phyloP scores from a whole-genome alignment of 2,329 filamentous ascomycete genomes.

The Aspergillus thermomutatus region DNA sequence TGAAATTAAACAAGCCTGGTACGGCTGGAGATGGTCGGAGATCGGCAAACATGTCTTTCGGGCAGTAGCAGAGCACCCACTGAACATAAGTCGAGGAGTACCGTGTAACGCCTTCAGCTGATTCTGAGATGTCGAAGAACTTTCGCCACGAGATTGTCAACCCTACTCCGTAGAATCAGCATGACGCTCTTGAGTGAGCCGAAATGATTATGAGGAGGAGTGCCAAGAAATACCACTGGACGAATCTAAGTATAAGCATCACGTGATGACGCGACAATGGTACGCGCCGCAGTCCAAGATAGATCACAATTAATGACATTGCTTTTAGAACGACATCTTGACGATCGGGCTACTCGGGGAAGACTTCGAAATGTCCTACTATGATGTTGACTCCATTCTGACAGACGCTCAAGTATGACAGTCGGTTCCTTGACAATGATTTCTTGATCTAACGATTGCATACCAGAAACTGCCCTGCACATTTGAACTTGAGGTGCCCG shows the following conservation, averaged over 20 bases:
- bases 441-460: neutral
- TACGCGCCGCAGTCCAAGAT: neutral
- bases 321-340: neutral
- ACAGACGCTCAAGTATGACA: slow-evolving; percentile 42
- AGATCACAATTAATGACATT: neutral
- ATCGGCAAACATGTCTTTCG: no score
- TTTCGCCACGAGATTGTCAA: no score
- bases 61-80: no score
- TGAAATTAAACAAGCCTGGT: no score
- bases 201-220: no score
- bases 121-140: no score
- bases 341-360: neutral
- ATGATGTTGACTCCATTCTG: slow-evolving; percentile 47
- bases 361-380: slow-evolving; percentile 39
- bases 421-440: neutral
- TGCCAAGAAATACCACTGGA: no score
- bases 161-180: no score
- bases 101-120: no score
- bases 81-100: no score
- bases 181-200: no score
- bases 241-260: neutral
- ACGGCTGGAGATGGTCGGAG: no score
- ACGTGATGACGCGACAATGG: neutral
- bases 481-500: slow-evolving; percentile 84
- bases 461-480: slow-evolving; percentile 87